A percentile compares a stretch with the other conserved stretches of the same genome.
phyloP scores from a whole-genome alignment of 257 asterid genomes.

The Ophiorrhiza pumila region DNA sequence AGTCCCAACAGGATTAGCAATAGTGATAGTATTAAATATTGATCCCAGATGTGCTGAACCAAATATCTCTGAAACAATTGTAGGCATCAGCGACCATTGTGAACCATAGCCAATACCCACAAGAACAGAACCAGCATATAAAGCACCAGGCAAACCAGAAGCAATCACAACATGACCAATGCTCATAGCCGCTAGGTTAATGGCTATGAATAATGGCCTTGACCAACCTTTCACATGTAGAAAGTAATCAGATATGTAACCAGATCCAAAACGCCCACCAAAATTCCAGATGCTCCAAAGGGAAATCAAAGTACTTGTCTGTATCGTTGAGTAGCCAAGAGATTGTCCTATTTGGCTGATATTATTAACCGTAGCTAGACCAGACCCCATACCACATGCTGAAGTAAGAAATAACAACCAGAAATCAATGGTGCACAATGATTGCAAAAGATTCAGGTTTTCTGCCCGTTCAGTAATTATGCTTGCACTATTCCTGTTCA shows the following conservation, averaged over 20 bases:
- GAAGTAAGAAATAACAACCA: constrained; percentile 73
- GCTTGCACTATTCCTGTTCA: constrained; percentile 25
- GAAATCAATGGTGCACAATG: constrained; percentile 55
- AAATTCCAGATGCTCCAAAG: constrained; percentile 96
- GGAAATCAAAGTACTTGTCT: constrained; percentile 64
- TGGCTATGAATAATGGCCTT: constrained; percentile 62
- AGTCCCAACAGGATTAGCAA: constrained; percentile 76
- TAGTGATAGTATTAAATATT: constrained; percentile 72
- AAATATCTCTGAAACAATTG: constrained; percentile 67
- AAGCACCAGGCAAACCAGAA: constrained; percentile 58
- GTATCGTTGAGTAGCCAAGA: constrained; percentile 57
- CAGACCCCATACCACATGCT: constrained; percentile 93
- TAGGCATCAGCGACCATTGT: constrained; percentile 96
- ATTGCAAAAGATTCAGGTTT: constrained; percentile 55
- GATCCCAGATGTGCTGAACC: constrained; percentile 74
- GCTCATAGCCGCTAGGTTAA: constrained; percentile 64
- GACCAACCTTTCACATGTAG: constrained; percentile 50
- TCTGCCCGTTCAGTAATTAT: constrained; percentile 24
- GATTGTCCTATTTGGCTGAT: constrained; percentile 90
- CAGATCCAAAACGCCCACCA: constrained; percentile 82
- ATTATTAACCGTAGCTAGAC: constrained; percentile 84
- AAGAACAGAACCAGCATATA: constrained; percentile 62
- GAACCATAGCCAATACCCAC: constrained; percentile 88
- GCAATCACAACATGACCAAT: constrained; percentile 65
- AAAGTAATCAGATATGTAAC: constrained; percentile 72